phyloP scores from a whole-genome alignment of 2,329 filamentous ascomycete genomes.

The Beauveria pseudobassiana region DNA sequence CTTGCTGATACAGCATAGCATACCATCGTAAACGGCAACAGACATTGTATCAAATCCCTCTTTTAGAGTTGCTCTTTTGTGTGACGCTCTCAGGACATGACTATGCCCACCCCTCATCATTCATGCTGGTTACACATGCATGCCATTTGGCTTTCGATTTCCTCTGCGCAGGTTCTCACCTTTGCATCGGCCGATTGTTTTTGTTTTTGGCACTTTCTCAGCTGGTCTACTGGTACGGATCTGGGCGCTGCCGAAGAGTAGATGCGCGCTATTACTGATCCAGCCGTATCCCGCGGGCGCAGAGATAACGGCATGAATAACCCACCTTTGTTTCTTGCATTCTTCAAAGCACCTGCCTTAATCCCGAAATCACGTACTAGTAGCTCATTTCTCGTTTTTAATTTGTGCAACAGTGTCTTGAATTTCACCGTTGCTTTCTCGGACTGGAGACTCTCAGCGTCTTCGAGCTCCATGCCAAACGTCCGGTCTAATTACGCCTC shows the following conservation, averaged over 20 bases:
- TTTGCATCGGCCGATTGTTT: background rate
- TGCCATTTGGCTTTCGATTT: background rate
- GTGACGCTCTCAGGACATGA: too few relatives aligned
- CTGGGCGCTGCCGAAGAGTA: background rate
- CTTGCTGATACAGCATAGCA: too few relatives aligned
- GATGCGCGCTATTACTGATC: background rate
- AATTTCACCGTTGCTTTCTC: too few relatives aligned
- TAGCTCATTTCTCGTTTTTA: background rate
- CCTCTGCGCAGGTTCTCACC: background rate
- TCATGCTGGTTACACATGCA: background rate
- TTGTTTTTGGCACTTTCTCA: background rate
- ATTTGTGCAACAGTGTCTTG: too few relatives aligned
- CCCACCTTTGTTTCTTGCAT: background rate
- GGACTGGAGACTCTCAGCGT: too few relatives aligned
- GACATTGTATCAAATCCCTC: too few relatives aligned
- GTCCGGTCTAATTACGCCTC: too few relatives aligned
- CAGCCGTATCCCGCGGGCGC: background rate
- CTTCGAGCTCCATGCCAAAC: too few relatives aligned
- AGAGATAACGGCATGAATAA: background rate
- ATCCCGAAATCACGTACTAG: too few relatives aligned
- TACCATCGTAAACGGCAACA: too few relatives aligned
- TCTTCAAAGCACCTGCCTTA: background rate
- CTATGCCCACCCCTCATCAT: background rate
- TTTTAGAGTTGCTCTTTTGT: too few relatives aligned
- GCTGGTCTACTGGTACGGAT: background rate